Percentiles rank a stretch among this genome's conserved stretches.
These are phyloP conservation scores for Carex littledalei DNA, from an alignment of 176 grass and related monocot species.

Conservation along the genomic window DNA sequence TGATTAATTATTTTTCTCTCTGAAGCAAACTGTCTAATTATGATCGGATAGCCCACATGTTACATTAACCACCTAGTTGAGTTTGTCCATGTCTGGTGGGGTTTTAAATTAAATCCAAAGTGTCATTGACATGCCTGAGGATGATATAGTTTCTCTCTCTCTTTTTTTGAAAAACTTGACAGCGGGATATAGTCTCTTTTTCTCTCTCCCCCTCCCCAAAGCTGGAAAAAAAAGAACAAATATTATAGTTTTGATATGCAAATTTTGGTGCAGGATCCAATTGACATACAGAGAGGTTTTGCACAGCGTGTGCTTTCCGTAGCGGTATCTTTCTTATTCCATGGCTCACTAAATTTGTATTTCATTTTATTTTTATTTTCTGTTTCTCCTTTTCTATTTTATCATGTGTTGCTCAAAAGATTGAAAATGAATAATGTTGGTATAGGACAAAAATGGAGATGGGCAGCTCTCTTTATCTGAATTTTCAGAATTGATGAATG, in stretches of 20 bases:
- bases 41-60: not conserved
- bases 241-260: not conserved
- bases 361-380: constrained; percentile 12
- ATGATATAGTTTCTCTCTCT: no score
- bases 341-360: not conserved
- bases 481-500: constrained; percentile 84
- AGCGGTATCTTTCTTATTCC: constrained; percentile 43
- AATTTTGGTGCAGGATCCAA: constrained; percentile 62
- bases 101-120: no score
- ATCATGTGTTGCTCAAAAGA: not conserved
- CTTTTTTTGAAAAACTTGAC: no score
- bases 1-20: not conserved
- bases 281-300: constrained; percentile 90
- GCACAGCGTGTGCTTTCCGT: constrained; percentile 67
- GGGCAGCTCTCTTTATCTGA: constrained; percentile 63
- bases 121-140: no score
- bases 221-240: not conserved
- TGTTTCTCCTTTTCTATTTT: constrained; percentile 20
- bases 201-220: not conserved
- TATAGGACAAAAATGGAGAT: constrained; percentile 77
- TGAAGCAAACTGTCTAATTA: not conserved
- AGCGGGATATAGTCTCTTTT: no score
- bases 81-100: no score
- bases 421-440: constrained; percentile 10
- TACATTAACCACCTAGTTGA: no score